Conservation (phyloP, 2,329 filamentous ascomycete species). For the Epichloe uncinata region DNA sequence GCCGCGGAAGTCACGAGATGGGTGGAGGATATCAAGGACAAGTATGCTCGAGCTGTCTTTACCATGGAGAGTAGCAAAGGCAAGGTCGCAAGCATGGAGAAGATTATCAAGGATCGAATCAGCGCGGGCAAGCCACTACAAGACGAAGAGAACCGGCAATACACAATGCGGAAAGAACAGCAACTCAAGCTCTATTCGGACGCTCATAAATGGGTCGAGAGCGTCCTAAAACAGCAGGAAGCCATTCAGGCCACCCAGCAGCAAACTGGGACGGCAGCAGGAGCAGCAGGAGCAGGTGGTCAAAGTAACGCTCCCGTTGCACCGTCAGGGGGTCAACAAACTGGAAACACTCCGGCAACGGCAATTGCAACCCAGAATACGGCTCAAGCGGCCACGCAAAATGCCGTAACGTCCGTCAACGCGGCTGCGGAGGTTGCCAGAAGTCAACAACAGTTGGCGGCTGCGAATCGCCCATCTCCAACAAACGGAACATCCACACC, state of each 20-base stretch:
- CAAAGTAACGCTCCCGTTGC: conserved; percentile 14
- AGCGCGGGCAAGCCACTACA: conserved; percentile 30
- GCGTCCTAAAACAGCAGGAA: conserved; percentile 32
- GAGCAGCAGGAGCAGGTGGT: conserved; percentile 2
- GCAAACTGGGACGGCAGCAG: neutral
- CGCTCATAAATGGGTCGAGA: conserved; percentile 34
- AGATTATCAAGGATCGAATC: conserved; percentile 26
- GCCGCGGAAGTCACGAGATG: conserved; percentile 33
- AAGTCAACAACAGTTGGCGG: conserved; percentile 24
- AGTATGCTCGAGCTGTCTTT: conserved; percentile 34
- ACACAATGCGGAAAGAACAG: conserved; percentile 29
- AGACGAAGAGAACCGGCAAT: conserved; percentile 33
- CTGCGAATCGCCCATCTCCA: conserved; percentile 16
- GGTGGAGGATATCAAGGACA: conserved; percentile 32
- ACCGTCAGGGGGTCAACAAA: conserved; percentile 13
- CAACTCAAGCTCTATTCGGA: conserved; percentile 32
- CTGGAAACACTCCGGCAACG: conserved; percentile 11
- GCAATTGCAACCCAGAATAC: conserved; percentile 13
- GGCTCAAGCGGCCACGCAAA: conserved; percentile 17
- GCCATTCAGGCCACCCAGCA: conserved; percentile 16
- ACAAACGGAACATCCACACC: conserved; percentile 15
- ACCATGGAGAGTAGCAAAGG: conserved; percentile 33
- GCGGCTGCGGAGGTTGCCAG: conserved; percentile 33
- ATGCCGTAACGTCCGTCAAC: conserved; percentile 26
- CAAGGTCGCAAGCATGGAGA: conserved; percentile 30